Evolutionary conservation across 176 grass and related monocot genomes (phyloP), one percentile per base, ranked within the genome.

Genomic region (Carex littledalei): DNA sequence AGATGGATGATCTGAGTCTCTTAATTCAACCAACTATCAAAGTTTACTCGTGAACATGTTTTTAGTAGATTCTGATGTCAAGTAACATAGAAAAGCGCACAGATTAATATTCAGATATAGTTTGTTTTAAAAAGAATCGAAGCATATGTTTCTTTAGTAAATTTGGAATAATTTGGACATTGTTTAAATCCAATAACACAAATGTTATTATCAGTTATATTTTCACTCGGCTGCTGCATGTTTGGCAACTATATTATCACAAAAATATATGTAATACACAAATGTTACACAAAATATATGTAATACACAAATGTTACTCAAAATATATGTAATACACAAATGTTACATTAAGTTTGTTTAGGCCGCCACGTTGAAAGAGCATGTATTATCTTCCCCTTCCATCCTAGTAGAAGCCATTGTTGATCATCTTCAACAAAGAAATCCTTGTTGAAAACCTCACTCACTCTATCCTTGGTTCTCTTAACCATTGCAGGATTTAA

Each of bases 341-440:
- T 14, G 11, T 50, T 49, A 50, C 69, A 50, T 50, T 79, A 21
- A 16, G 12, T 32, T 59, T 82, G 10, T n/a, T 72, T 76, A 8
- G 86, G 78, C 64, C 49, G 67, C 79, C 86, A 87, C 29, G 53
- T 60, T 8, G 79, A 87, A 49, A 87, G 14, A 6, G 66, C 79
- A 31, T 82, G 32, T 17, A 83, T 75, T 17, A 87, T 72, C 32
- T 76, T 83, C 50, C 78, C 86, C 79, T 87, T 87, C 79, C 86
- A 87, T n/a, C 86, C 86, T 14, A 82, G 55, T 13, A 87, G 66
- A 59, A 87, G 50, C 86, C 86, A 87, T 55, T 81, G 16, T 75
- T 34, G 68, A 60, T 87, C 86, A 69, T 87, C 78, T 82, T 87
- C 86, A 29, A 87, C 72, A 22, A 74, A 56, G 54, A 87, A 87